phyloP scores from a whole-genome alignment of 2,329 filamentous ascomycete species.

The Cadophora gregata region DNA sequence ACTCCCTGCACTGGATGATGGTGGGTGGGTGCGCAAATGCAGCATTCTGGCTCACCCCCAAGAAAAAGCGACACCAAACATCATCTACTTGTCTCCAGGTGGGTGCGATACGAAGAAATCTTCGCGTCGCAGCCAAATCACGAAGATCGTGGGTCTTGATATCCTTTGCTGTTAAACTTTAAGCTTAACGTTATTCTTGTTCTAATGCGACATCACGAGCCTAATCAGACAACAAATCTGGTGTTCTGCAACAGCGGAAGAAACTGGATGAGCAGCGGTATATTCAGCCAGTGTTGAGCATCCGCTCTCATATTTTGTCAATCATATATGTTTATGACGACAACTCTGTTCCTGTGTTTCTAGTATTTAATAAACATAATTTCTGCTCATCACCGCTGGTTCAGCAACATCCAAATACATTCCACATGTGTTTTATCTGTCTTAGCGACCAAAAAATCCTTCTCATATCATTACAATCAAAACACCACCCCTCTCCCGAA shows the following conservation, averaged over 20 bases:
- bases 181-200: constrained; percentile 12
- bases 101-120: neutral
- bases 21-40: neutral
- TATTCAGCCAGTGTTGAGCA: neutral
- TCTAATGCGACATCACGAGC: neutral
- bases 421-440: neutral
- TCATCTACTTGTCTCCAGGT: neutral
- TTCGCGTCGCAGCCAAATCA: neutral
- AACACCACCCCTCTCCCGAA: too few species aligned
- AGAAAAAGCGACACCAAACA: neutral
- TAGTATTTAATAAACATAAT: neutral
- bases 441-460: neutral
- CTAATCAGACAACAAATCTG: constrained; percentile 3
- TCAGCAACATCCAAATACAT: neutral
- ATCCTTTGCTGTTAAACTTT: neutral
- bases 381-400: neutral
- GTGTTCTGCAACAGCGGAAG: neutral
- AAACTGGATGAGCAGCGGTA: too few species aligned
- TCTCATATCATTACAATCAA: neutral
- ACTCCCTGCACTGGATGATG: neutral
- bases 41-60: neutral
- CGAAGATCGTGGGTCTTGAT: neutral
- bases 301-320: neutral
- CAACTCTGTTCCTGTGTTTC: neutral
- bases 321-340: neutral